phyloP scores from a whole-genome alignment of 768 basidiomycete genomes.

The Rhodosporidiobolus sp. region DNA sequence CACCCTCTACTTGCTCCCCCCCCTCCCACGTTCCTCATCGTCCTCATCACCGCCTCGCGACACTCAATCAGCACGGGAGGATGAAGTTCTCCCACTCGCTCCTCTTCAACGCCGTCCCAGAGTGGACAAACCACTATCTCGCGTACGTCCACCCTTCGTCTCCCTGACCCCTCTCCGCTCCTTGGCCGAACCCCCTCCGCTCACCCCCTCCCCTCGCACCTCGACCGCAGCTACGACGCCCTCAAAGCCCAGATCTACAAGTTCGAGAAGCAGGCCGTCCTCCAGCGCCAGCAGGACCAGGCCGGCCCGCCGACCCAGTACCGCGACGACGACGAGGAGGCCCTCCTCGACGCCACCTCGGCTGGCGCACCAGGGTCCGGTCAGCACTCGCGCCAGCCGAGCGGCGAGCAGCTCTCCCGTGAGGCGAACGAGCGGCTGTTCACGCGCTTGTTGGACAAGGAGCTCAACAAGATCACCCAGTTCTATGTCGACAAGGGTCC shows the following conservation, averaged over 20 bases:
- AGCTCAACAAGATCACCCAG: slow-evolving; percentile 70
- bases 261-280: slow-evolving; percentile 68
- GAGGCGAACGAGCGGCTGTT: slow-evolving; percentile 61
- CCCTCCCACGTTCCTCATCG: too few relatives aligned
- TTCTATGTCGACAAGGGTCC: slow-evolving; percentile 70
- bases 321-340: slow-evolving; percentile 66
- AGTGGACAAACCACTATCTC: slow-evolving; percentile 92
- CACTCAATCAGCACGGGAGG: slow-evolving; percentile 1
- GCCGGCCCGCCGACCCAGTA: slow-evolving; percentile 45
- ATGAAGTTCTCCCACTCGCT: slow-evolving; percentile 56
- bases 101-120: slow-evolving; percentile 84
- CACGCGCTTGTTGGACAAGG: slow-evolving; percentile 69
- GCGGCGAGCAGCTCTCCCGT: slow-evolving; percentile 35
- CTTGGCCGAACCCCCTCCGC: background rate
- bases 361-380: too few relatives aligned
- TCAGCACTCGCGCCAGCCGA: background rate
- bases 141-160: slow-evolving; percentile 57
- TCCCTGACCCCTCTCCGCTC: background rate
- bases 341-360: slow-evolving; percentile 57
- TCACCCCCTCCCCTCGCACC: background rate
- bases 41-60: background rate
- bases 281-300: slow-evolving; percentile 51
- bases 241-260: slow-evolving; percentile 75
- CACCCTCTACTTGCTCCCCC: background rate
- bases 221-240: slow-evolving; percentile 57